Percentiles rank a stretch among this genome's conserved stretches.
phyloP scores from a whole-genome alignment of 2,329 filamentous ascomycete genomes.

The Chrysoporthe austroafricana region DNA sequence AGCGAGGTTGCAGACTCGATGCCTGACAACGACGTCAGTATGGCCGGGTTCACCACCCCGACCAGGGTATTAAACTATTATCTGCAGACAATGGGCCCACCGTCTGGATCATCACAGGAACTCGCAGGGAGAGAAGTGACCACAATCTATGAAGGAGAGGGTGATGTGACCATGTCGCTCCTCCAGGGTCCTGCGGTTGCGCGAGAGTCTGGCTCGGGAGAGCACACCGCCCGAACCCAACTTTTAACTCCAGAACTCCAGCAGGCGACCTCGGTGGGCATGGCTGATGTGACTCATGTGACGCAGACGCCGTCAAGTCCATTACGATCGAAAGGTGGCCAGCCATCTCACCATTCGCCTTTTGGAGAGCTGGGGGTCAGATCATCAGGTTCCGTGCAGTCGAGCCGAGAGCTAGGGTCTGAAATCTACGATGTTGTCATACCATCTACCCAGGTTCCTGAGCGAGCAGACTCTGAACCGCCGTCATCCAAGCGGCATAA shows the following conservation, averaged over 20 bases:
- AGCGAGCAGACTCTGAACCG: constrained; percentile 41
- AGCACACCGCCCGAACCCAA: not conserved
- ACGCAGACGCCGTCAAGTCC: constrained; percentile 14
- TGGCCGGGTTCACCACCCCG: constrained; percentile 49
- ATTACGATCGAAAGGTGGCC: not conserved
- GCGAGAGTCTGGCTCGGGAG: no score
- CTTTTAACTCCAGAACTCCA: not conserved
- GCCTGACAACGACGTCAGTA: constrained; percentile 41
- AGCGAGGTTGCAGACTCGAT: constrained; percentile 62
- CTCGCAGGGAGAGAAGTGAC: not conserved
- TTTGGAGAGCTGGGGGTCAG: no score
- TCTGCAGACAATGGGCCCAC: constrained; percentile 42
- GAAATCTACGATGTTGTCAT: not conserved
- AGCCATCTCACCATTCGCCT: not conserved
- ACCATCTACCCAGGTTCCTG: constrained; percentile 16
- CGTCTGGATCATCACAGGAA: constrained; percentile 32
- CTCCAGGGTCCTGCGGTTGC: not conserved
- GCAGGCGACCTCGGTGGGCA: not conserved
- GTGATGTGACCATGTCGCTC: constrained; percentile 5
- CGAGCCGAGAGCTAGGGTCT: not conserved
- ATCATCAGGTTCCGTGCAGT: not conserved
- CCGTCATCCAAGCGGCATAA: constrained; percentile 36
- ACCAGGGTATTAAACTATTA: constrained; percentile 55
- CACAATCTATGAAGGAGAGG: not conserved
- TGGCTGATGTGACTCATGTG: constrained; percentile 1